Base-by-base conservation (phyloP, 257 asterid genomes). In the Solanum neorickii region DNA sequence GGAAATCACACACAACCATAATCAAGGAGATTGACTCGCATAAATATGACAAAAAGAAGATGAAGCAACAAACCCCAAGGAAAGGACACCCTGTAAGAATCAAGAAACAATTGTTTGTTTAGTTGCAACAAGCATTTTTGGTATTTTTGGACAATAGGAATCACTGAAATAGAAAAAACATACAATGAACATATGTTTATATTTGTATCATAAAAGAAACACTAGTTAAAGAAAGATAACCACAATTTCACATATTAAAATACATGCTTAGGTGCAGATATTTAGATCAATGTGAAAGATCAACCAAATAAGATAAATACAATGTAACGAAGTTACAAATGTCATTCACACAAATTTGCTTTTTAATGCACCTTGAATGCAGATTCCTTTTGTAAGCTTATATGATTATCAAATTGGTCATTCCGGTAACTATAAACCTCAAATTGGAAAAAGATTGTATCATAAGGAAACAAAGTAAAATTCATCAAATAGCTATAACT, bases 401-500 rank as follows among this genome's bases (percentile, higher is more conserved):
- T 74, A 11, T 12, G 82, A 73, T 37, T 73, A 37, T 73, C 10
- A 18, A 52, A 52, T 52, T 52, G 10, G 62, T 52, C 10, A 6
- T 52, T 52, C 0, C 6, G n/a, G n/a, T 16, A 16, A 52, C 10
- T 52, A 1, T 6, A 52, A 52, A 52, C 23, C 62, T 52, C 62
- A 52, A 52, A 52, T 16, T 6, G 10, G 0, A 52, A 52, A 52
- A 52, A 49, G 0, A 60, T 20, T 20, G 68, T 12, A 21, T 21
- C 27, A 1, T 21, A 60, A 60, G 27, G 27, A 60, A 60, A 60
- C 13, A 60, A 60, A 75, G 37, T 0, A 76, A 14, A 20, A 42
- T 14, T 42, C 14, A 42, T 76, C 60, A 76, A 76, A 89, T 73
- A 86, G 80, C 9, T 87, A 87, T 94, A 93, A 95, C 98, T 94